Evolutionary conservation across 2,329 filamentous ascomycete genomes (phyloP), one percentile per base, ranked within the genome.

Genomic region (Trichophyton mentagrophytes): DNA sequence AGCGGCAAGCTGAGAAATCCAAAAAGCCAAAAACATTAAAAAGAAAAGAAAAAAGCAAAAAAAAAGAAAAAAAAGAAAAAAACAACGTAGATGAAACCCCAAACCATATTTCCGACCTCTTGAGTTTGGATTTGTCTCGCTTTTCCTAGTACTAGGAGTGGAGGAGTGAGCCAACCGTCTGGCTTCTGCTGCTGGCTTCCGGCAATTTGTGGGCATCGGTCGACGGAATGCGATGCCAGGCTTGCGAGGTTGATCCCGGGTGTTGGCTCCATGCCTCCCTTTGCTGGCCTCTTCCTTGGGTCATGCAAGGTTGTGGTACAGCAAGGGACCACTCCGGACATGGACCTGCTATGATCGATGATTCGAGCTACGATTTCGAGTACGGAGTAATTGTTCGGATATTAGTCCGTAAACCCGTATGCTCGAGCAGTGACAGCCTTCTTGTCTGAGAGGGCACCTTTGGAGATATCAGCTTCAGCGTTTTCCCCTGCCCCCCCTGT

Each of bases 71-170:
- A 59, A 36, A 8, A 25, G 38, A 33, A 4, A 15, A 4, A n/a
- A 58, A 47, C 5, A 22, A 46, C n/a, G 42, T n/a, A 57, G 11
- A 22, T 58, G 56, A 46, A 58, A 42, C 27, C 17, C 13, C 47
- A 27, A 53, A 53, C 22, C 9, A 53, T 30, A 27, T 27, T 27
- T 33, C 20, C 2, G 11, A 11, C 3, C 27, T 33, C 11, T 4
- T 53, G 49, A 53, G 27, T 55, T 55, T 55, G 49, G 20, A 15
- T 55, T 55, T 55, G 49, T 55, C 27, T 55, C 15, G 49, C 49
- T 27, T 55, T 55, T 7, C 49, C 15, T 55, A 17, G 17, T 17
- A 17, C 17, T 17, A 17, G 17, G 22, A 22, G 22, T 22, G 22
- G 2, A 22, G 22, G 22, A 27, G 27, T 55, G 49, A 55, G 17